Base-by-base conservation (phyloP, 768 basidiomycete genomes). In the Suillus tomentosus region DNA sequence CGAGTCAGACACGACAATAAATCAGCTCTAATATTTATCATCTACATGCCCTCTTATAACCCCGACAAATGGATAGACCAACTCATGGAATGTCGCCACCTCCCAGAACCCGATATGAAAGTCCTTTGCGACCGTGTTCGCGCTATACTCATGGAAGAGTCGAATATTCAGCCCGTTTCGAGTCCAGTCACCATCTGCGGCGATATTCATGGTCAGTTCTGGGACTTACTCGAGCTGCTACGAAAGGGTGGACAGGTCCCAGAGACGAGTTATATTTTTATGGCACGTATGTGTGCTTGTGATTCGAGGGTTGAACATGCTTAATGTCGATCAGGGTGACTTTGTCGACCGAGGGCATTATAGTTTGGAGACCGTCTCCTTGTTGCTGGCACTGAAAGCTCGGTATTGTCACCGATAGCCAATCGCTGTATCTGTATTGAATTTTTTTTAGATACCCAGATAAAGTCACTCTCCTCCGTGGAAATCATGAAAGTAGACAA, bases 261-360 rank as follows among this genome's bases (percentile, higher is more conserved):
- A 10, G 91, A 89, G 67, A 93, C 86, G 60, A 96, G 94, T 74
- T 97, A 97, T 75, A 93, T 97, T 55, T 97, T 97, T 77, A 97
- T 97, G 94, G 91, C 86, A 86, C 81, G 89, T 90, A 83, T 76
- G 83, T 79, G 69, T 73, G 74, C 68, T 75, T 75, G 68, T 68
- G 39, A 63, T 50, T 68, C 66, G 68, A 63, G 27, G 63, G 62
- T 59, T 61, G 53, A 66, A 67, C 57, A 67, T 66, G 63, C 76
- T 77, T 61, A 76, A 67, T 62, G 62, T 76, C 66, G 68, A 51
- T 72, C 65, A 94, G 96, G 96, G 96, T 64, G 96, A 99, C 75
- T 99, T 99, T 77, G 96, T 99, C 60, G 96, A 99, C 78, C 84
- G 96, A 62, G 96, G 96, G 5, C 94, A 96, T 76, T 97, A 97